Percentiles rank a stretch among this genome's conserved stretches.
These are phyloP conservation scores for Populus ilicifolia DNA, from an alignment of 345 rosid species.

Conservation along the genomic window DNA sequence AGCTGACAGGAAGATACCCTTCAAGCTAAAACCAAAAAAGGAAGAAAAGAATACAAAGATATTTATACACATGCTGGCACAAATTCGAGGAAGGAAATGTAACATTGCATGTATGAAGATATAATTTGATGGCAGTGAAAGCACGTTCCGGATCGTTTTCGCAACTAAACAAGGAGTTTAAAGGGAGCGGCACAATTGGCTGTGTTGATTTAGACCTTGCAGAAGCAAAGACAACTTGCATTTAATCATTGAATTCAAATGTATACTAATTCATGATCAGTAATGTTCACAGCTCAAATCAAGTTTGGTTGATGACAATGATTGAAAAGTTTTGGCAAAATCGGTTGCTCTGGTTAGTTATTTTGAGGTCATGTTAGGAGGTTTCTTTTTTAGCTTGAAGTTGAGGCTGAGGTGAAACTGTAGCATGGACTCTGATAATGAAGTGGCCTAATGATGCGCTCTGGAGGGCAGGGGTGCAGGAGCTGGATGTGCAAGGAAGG, in stretches of 20 bases:
- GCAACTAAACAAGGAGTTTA: neutral
- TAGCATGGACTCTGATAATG: slow-evolving; percentile 29
- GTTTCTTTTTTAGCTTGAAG: slow-evolving; percentile 14
- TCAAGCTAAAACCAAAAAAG: too few species aligned
- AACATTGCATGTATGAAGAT: too few species aligned
- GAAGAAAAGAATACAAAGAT: too few species aligned
- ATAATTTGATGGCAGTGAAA: too few species aligned
- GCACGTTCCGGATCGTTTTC: too few species aligned
- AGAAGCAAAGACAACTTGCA: neutral
- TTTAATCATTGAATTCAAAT: neutral
- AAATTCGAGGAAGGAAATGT: too few species aligned
- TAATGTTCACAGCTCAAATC: neutral
- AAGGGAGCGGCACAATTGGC: neutral
- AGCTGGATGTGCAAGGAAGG: slow-evolving; percentile 68
- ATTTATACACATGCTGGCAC: too few species aligned
- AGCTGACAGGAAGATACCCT: too few species aligned
- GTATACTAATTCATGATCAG: neutral
- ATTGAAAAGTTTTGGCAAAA: neutral
- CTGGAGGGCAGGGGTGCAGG: slow-evolving; percentile 52
- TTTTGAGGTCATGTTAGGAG: slow-evolving; percentile 6
- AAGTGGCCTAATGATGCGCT: slow-evolving; percentile 28
- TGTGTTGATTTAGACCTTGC: neutral
- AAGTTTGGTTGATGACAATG: neutral
- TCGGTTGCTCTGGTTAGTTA: neutral
- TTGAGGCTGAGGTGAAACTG: slow-evolving; percentile 5